Conservation (phyloP, 1,139 yeast species). For the Nakaseomyces bracarensis region DNA sequence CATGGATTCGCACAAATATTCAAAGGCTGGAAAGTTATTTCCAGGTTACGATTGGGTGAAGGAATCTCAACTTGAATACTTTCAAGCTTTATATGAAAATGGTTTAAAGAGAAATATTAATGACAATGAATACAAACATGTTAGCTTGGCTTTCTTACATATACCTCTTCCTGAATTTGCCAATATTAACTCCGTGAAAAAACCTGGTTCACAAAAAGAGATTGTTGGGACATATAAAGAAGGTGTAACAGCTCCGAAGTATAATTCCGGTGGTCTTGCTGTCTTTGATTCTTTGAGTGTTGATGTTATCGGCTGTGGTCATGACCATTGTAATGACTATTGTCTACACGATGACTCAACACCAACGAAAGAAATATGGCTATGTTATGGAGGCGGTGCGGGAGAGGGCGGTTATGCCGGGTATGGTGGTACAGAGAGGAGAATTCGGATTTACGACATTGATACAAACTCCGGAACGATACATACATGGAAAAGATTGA, state of each 20-base stretch:
- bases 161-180: conserved; percentile 83
- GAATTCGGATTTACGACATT: conserved; percentile 63
- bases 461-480: conserved; percentile 49
- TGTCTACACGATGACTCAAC: conserved; percentile 45
- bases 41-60: conserved; percentile 87
- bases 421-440: conserved; percentile 72
- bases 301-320: conserved; percentile 71
- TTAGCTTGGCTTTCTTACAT: conserved; percentile 87
- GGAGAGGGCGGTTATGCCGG: conserved; percentile 97
- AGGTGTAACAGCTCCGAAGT: conserved; percentile 67
- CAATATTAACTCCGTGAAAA: conserved; percentile 33
- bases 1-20: conserved; percentile 72
- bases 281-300: conserved; percentile 58
- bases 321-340: conserved; percentile 90
- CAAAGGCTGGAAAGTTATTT: conserved; percentile 51
- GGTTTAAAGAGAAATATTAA: conserved; percentile 23
- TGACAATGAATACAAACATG: conserved; percentile 36
- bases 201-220: conserved; percentile 31
- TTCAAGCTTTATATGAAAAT: conserved; percentile 38
- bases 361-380: conserved; percentile 50
- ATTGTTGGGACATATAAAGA: conserved; percentile 58
- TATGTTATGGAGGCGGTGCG: conserved; percentile 87
- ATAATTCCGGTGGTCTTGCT: conserved; percentile 57
- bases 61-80: conserved; percentile 57
- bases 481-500: conserved; percentile 63